Percentiles rank a stretch among this genome's conserved stretches.
These are phyloP conservation scores for Trichoderma koningii DNA, from an alignment of 2,329 filamentous ascomycete species.

Conservation along the genomic window DNA sequence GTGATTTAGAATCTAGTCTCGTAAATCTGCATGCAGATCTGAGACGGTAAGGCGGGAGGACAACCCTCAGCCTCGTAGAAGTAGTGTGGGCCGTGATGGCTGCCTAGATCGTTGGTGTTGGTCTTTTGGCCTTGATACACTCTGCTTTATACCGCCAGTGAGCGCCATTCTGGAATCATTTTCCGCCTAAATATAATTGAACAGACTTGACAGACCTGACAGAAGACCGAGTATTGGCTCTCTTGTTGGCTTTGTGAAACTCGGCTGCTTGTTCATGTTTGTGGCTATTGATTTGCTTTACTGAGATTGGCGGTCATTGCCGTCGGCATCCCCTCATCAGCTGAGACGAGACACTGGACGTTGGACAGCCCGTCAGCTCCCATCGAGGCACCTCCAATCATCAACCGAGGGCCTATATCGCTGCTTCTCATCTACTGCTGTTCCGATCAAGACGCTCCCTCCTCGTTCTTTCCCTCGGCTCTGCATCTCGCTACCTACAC, in stretches of 20 bases:
- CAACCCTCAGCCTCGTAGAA: conserved; percentile 1
- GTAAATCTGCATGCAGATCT: neutral
- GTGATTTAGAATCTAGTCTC: neutral
- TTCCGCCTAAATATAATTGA: neutral
- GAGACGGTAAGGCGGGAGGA: neutral
- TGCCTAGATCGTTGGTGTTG: conserved; percentile 1
- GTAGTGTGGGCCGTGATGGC: neutral
- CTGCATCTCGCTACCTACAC: neutral
- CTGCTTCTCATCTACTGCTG: neutral
- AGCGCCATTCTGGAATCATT: neutral
- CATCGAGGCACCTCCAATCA: neutral
- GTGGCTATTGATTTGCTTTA: neutral
- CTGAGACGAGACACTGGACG: neutral
- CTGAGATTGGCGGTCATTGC: neutral
- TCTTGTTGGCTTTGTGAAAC: neutral
- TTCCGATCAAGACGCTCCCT: too few relatives aligned
- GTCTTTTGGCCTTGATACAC: neutral
- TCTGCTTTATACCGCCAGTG: neutral
- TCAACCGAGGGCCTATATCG: neutral
- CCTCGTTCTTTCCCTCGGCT: neutral
- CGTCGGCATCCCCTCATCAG: neutral
- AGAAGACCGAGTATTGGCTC: neutral
- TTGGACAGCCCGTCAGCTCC: neutral
- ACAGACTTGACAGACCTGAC: neutral
- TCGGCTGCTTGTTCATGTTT: neutral